These are phyloP conservation scores for Solanum pinnatisectum DNA, from an alignment of 257 asterid species.

Conservation along the genomic window DNA sequence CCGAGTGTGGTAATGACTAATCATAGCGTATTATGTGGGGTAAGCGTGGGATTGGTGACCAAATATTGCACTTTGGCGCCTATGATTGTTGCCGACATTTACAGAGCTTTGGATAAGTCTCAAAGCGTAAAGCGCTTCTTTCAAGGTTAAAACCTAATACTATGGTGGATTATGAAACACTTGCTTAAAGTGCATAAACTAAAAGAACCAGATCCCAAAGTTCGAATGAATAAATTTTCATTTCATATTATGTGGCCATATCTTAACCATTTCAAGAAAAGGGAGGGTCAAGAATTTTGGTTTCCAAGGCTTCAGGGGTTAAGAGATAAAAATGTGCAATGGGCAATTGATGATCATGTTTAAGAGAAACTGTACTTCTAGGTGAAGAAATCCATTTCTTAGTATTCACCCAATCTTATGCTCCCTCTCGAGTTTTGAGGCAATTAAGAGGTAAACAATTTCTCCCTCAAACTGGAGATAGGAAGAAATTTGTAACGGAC, in stretches of 20 bases:
- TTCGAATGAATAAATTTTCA: neutral
- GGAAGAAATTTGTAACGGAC: neutral
- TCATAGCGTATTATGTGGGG: neutral
- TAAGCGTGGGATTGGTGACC: neutral
- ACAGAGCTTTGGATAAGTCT: too few relatives aligned
- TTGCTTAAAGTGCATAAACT: neutral
- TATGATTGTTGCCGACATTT: too few relatives aligned
- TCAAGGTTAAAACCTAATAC: neutral
- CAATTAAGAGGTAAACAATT: neutral
- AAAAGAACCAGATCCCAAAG: neutral
- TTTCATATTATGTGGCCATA: neutral
- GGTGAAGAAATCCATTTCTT: neutral
- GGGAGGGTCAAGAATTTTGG: neutral
- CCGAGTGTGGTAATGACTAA: too few relatives aligned
- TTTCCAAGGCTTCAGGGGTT: neutral
- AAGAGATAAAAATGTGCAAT: neutral
- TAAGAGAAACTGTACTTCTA: neutral
- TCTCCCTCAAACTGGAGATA: neutral
- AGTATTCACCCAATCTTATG: neutral
- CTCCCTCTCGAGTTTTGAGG: neutral
- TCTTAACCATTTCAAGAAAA: neutral
- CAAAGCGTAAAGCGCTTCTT: neutral
- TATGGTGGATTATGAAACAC: neutral
- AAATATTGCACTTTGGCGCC: neutral
- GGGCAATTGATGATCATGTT: neutral